These are phyloP conservation scores for Apiotrichum siamense DNA, from an alignment of 1,284 basidiomycete species.

Conservation along the genomic window DNA sequence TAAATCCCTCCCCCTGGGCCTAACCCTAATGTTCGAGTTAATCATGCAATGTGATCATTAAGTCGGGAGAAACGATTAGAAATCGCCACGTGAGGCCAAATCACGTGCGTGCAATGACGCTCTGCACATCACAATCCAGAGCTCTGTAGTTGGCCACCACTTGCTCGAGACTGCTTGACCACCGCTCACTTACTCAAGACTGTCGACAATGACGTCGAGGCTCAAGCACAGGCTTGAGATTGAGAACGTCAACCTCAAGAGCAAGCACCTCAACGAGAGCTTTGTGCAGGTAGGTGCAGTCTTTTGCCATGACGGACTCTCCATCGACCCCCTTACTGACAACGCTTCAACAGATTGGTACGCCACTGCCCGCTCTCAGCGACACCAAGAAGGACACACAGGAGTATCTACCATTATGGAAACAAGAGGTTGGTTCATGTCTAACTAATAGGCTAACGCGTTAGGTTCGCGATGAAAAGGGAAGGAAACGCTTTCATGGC, in stretches of 20 bases:
- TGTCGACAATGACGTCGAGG: constrained; percentile 49
- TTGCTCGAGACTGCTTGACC: too few relatives aligned
- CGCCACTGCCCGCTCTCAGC: constrained; percentile 79
- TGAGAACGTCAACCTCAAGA: constrained; percentile 65
- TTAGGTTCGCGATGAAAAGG: constrained; percentile 89
- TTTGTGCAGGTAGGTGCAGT: constrained; percentile 69
- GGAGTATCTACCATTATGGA: constrained; percentile 94
- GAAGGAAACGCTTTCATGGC: constrained; percentile 83
- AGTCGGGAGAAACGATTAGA: too few relatives aligned
- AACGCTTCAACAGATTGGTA: constrained; percentile 67
- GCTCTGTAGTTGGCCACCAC: neutral
- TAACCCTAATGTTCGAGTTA: too few relatives aligned
- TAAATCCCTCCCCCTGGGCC: neutral
- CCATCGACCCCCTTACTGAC: constrained; percentile 8
- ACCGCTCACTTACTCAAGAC: too few relatives aligned
- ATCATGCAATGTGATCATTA: too few relatives aligned
- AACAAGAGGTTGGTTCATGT: constrained; percentile 70
- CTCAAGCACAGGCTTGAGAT: constrained; percentile 64
- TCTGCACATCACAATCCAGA: too few relatives aligned
- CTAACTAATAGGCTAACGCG: neutral
- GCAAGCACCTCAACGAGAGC: constrained; percentile 73
- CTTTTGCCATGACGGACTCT: neutral
- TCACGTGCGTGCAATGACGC: too few relatives aligned
- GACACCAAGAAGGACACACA: constrained; percentile 76
- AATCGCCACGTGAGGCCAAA: too few relatives aligned